Evolutionary conservation across 176 grass and related monocot species (phyloP).

Genomic region (Zoysia pacifica): DNA sequence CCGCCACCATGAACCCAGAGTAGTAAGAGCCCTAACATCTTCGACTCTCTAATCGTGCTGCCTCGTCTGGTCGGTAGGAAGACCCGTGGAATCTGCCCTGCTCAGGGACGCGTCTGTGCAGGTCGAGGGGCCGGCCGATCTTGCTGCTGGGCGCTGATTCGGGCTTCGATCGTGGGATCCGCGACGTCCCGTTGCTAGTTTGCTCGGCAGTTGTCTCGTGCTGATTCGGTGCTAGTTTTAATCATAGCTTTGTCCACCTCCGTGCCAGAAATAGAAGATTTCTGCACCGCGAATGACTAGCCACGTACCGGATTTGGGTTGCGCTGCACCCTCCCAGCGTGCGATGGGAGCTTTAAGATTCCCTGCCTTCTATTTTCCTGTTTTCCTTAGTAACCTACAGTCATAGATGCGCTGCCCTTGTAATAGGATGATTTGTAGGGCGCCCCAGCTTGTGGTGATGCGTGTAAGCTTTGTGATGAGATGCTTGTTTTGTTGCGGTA

Average conservation of each 20-base stretch:
- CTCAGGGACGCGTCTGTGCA: background rate
- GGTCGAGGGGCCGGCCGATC: conserved; percentile 21
- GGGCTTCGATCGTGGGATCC: conserved; percentile 1
- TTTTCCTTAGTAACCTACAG: background rate
- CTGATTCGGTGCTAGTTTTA: background rate
- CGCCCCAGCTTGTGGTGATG: background rate
- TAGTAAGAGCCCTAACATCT: conserved; percentile 26
- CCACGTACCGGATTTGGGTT: background rate
- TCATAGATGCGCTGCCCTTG: background rate
- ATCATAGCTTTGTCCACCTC: background rate
- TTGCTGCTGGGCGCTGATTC: conserved; percentile 12
- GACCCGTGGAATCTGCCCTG: background rate
- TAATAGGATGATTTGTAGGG: background rate
- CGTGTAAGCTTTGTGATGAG: background rate
- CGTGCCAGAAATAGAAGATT: conserved; percentile 20
- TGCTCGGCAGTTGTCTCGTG: background rate
- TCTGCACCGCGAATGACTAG: background rate
- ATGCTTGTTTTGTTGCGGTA: background rate
- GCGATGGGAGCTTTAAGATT: background rate
- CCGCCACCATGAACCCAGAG: conserved; percentile 51
- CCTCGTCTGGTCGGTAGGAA: background rate
- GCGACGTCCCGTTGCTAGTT: background rate
- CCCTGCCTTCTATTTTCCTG: too few relatives aligned
- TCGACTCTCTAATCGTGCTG: background rate
- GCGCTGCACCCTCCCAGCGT: background rate